These are phyloP conservation scores for Fusarium mundagurra DNA, from an alignment of 2,329 filamentous ascomycete genomes.

Conservation along the genomic window DNA sequence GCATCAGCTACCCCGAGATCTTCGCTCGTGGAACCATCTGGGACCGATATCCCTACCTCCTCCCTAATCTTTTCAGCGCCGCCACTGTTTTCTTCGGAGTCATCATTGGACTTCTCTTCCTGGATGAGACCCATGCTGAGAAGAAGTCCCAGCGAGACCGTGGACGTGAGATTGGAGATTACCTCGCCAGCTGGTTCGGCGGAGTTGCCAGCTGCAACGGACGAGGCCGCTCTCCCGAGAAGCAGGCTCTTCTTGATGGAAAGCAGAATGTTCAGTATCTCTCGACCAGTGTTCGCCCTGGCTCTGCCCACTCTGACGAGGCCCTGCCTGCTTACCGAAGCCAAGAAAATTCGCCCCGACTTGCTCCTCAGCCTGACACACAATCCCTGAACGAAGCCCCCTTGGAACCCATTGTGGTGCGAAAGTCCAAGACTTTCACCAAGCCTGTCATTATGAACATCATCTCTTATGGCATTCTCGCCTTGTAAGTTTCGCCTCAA, in stretches of 20 bases:
- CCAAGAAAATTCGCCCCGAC: conserved; percentile 63
- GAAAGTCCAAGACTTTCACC: conserved; percentile 73
- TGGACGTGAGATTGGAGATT: conserved; percentile 80
- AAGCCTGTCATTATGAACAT: conserved; percentile 88
- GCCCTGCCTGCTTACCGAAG: conserved; percentile 75
- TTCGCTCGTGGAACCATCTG: conserved; percentile 82
- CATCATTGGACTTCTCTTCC: conserved; percentile 80
- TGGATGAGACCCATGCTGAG: conserved; percentile 92
- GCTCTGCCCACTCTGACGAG: conserved; percentile 51
- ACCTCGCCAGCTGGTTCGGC: conserved; percentile 64
- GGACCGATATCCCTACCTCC: conserved; percentile 86
- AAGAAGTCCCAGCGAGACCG: conserved; percentile 80
- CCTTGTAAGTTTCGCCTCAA: conserved; percentile 77
- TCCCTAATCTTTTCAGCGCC: conserved; percentile 92
- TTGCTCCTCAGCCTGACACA: conserved; percentile 48
- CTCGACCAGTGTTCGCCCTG: conserved; percentile 16
- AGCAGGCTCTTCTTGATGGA: conserved; percentile 70
- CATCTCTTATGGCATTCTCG: conserved; percentile 88
- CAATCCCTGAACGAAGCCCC: conserved; percentile 19
- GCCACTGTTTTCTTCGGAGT: conserved; percentile 81
- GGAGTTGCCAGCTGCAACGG: conserved; percentile 47
- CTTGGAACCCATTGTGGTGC: conserved; percentile 27
- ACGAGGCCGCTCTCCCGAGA: conserved; percentile 59
- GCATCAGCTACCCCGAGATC: conserved; percentile 78
- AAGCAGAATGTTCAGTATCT: conserved; percentile 71